Evolutionary conservation across 257 asterid species (phyloP).

Genomic region (Prunella vulgaris): DNA sequence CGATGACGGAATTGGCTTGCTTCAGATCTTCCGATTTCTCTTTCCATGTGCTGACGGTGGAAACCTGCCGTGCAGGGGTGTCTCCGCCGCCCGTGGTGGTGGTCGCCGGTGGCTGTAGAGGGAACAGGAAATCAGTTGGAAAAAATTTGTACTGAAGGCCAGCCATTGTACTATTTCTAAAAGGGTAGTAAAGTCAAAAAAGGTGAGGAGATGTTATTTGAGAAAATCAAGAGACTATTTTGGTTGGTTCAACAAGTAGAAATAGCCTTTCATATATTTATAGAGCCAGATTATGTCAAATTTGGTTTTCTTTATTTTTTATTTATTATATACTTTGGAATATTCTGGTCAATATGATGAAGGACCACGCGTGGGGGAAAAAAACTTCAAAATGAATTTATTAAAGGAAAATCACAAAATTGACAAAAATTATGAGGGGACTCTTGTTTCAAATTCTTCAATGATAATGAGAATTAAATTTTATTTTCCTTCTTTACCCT

Average conservation of each 20-base stretch:
- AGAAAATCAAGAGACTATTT: not conserved
- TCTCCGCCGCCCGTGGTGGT: slow-evolving; percentile 18
- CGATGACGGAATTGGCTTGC: not conserved
- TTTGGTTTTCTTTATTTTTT: not conserved
- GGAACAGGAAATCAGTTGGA: slow-evolving; percentile 33
- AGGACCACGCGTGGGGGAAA: not conserved
- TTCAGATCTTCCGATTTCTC: slow-evolving; percentile 21
- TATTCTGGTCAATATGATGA: slow-evolving; percentile 2
- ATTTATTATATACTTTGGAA: slow-evolving; percentile 3
- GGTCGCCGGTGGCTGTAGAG: slow-evolving; percentile 27
- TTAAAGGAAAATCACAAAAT: too few species aligned
- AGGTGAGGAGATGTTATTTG: not conserved
- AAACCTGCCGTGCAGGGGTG: slow-evolving; percentile 16
- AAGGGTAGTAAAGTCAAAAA: not conserved
- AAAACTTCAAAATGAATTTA: not conserved
- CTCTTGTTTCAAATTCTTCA: too few species aligned
- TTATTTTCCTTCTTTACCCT: too few species aligned
- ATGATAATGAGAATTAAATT: too few species aligned
- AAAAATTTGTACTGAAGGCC: slow-evolving; percentile 37
- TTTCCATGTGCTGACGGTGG: slow-evolving; percentile 17
- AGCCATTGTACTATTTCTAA: slow-evolving; percentile 23
- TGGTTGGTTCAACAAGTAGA: slow-evolving; percentile 9
- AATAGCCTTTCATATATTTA: slow-evolving; percentile 10
- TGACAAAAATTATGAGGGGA: too few species aligned
- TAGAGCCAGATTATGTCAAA: slow-evolving; percentile 18